phyloP scores from a whole-genome alignment of 2,329 filamentous ascomycete species.

The Colletotrichum godetiae region DNA sequence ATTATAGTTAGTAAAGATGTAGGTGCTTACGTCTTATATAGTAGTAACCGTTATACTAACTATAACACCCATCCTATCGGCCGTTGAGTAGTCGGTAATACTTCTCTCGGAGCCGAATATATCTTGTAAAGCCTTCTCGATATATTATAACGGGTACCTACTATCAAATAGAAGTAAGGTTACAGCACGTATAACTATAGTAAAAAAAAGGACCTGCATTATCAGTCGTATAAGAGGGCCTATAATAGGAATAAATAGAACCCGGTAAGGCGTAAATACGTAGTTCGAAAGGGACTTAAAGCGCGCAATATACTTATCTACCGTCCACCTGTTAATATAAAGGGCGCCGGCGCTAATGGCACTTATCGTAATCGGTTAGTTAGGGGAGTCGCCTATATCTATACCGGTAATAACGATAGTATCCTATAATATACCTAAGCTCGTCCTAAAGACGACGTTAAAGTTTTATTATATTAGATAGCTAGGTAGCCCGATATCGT shows the following conservation, averaged over 20 bases:
- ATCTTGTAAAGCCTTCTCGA: slow-evolving; percentile 9
- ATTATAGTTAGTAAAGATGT: slow-evolving; percentile 30
- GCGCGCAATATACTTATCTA: slow-evolving; percentile 15
- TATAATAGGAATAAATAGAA: background rate
- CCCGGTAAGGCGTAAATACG: background rate
- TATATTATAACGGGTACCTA: slow-evolving; percentile 4
- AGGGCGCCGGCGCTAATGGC: no score
- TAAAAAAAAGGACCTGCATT: slow-evolving; percentile 6
- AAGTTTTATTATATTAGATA: slow-evolving; percentile 7
- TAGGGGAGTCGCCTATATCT: background rate
- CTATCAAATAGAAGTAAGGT: slow-evolving; percentile 5
- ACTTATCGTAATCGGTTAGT: background rate
- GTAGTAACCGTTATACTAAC: slow-evolving; percentile 20
- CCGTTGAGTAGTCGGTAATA: slow-evolving; percentile 3
- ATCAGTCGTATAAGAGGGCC: slow-evolving; percentile 5
- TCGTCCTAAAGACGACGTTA: slow-evolving; percentile 17
- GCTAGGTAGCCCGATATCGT: slow-evolving; percentile 25
- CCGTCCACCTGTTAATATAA: slow-evolving; percentile 17
- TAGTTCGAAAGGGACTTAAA: slow-evolving; percentile 9
- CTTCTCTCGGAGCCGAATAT: slow-evolving; percentile 2
- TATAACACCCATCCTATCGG: background rate
- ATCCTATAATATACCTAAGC: background rate
- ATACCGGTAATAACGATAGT: background rate
- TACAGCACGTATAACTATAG: background rate
- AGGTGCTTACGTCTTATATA: slow-evolving; percentile 3